Evolutionary conservation across 345 rosid genomes (phyloP).

Genomic region (Eucalyptus erythrocorys): DNA sequence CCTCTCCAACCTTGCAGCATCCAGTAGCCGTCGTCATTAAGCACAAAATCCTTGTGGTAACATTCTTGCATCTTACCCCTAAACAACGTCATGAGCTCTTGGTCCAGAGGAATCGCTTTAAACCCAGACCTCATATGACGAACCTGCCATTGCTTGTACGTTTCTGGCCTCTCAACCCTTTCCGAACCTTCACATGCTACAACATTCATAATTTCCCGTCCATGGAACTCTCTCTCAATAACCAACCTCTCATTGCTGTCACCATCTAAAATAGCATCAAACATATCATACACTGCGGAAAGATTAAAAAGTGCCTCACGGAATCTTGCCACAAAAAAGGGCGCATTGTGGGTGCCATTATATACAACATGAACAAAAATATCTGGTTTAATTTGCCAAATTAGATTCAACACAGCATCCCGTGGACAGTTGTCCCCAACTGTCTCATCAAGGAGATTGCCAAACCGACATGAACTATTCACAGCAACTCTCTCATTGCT

Average conservation of each 20-base stretch:
- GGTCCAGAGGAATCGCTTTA: conserved; percentile 34
- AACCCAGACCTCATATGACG: conserved; percentile 59
- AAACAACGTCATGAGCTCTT: conserved; percentile 18
- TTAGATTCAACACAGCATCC: conserved; percentile 5
- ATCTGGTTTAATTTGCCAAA: conserved; percentile 14
- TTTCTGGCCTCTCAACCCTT: conserved; percentile 78
- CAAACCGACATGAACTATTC: conserved; percentile 1
- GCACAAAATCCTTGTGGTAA: conserved; percentile 61
- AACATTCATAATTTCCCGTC: conserved; percentile 55
- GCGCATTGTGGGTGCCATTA: conserved; percentile 11
- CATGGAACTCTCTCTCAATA: conserved; percentile 47
- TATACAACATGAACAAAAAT: not conserved
- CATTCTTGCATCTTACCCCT: conserved; percentile 2
- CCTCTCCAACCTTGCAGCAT: conserved; percentile 96
- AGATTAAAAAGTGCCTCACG: conserved; percentile 55
- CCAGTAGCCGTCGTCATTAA: conserved; percentile 60
- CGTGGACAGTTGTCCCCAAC: conserved; percentile 4
- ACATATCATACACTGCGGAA: conserved; percentile 56
- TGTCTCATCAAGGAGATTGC: conserved; percentile 14
- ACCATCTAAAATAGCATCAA: conserved; percentile 33
- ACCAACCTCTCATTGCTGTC: conserved; percentile 42
- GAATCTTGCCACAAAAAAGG: conserved; percentile 43
- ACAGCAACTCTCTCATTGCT: conserved; percentile 7
- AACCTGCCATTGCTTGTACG: conserved; percentile 76
- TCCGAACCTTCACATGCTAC: conserved; percentile 75